These are phyloP conservation scores for Lichtheimia corymbifera DNA, from an alignment of 371 early-diverging fungal genomes.

Conservation along the genomic window DNA sequence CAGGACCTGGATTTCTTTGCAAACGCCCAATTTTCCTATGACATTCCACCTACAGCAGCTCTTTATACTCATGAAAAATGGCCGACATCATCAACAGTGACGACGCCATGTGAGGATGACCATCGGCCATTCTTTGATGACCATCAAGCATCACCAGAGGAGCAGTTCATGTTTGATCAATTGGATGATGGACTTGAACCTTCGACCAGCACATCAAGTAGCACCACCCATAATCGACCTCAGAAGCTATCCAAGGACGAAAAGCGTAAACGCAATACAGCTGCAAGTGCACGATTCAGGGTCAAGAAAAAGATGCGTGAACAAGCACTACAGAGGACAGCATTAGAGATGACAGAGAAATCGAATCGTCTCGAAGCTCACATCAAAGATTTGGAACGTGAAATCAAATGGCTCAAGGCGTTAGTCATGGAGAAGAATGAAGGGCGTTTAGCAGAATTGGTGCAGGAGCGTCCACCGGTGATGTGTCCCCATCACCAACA, in stretches of 20 bases:
- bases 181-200: neutral
- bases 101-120: too few relatives aligned
- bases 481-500: neutral
- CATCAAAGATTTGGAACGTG: conserved; percentile 82
- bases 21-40: conserved; percentile 55
- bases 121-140: too few relatives aligned
- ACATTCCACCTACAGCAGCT: conserved; percentile 11
- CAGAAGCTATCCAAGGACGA: conserved; percentile 62
- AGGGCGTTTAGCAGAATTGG: conserved; percentile 22
- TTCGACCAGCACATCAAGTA: neutral
- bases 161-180: neutral
- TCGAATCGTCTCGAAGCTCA: conserved; percentile 70
- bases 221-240: neutral
- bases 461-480: conserved; percentile 25
- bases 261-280: conserved; percentile 91
- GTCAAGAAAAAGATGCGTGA: conserved; percentile 91
- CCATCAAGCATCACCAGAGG: neutral
- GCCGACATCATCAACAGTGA: too few relatives aligned
- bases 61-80: neutral
- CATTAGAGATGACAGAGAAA: conserved; percentile 80
- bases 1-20: conserved; percentile 45
- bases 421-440: conserved; percentile 80
- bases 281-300: conserved; percentile 95
- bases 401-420: conserved; percentile 87
- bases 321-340: conserved; percentile 81